Percentiles rank a stretch among this genome's conserved stretches.
These are phyloP conservation scores for Taxillus chinensis DNA, from an alignment of 164 flowering plant species.

Conservation along the genomic window DNA sequence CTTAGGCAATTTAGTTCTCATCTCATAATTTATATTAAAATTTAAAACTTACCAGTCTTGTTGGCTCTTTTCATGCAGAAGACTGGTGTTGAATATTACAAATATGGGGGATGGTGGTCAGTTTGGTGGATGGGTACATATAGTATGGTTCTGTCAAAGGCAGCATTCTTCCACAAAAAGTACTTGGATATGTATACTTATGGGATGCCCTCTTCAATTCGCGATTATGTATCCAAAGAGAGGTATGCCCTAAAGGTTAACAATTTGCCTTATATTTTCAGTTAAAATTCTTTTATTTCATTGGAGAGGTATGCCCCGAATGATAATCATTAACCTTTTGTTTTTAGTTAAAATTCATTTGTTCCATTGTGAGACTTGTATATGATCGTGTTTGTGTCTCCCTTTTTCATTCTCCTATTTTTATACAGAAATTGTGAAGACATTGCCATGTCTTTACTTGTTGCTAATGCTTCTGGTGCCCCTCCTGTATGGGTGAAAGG, in stretches of 20 bases:
- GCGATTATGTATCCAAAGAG: conserved; percentile 35
- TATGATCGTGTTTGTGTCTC: background rate
- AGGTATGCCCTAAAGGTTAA: conserved; percentile 13
- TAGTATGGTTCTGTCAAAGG: conserved; percentile 50
- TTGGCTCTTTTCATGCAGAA: conserved; percentile 11
- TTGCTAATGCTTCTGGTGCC: conserved; percentile 33
- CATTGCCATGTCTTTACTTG: conserved; percentile 35
- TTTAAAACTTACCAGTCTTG: no score
- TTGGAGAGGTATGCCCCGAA: no score
- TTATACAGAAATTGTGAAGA: conserved; percentile 35
- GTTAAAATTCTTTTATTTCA: background rate
- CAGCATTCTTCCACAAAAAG: conserved; percentile 40
- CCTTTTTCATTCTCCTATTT: background rate
- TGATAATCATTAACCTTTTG: no score
- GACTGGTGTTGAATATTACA: conserved; percentile 22
- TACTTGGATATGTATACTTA: conserved; percentile 39
- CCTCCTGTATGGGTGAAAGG: conserved; percentile 40
- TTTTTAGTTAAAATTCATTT: no score
- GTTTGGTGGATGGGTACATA: conserved; percentile 57
- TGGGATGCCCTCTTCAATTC: conserved; percentile 35
- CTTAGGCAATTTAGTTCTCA: no score
- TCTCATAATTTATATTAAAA: no score
- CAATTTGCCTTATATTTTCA: background rate
- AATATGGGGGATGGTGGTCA: conserved; percentile 56
- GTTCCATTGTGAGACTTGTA: no score